These are phyloP conservation scores for Leishmania aethiopica DNA, from an alignment of 208 protist species.

Conservation along the genomic window DNA sequence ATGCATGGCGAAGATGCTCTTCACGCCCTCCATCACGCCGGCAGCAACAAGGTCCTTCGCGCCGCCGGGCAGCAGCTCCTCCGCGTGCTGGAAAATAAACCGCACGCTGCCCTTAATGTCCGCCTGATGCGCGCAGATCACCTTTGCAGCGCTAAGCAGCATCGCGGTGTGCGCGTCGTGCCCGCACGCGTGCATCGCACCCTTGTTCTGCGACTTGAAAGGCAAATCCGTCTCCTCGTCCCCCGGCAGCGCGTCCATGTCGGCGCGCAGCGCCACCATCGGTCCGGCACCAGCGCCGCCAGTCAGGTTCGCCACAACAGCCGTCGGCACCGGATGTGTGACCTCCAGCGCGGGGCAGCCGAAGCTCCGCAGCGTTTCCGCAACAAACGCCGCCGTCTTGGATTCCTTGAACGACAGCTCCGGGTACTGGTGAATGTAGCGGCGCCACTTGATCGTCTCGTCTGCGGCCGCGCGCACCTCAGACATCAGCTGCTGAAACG, in stretches of 20 bases:
- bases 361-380: conserved; percentile 38
- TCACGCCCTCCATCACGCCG: conserved; percentile 58
- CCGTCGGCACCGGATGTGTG: conserved; percentile 42
- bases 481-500: conserved; percentile 32
- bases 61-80: conserved; percentile 66
- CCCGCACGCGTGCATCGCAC: conserved; percentile 77
- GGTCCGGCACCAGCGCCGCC: conserved; percentile 55
- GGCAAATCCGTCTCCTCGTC: conserved; percentile 66
- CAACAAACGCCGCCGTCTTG: conserved; percentile 54
- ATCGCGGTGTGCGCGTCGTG: conserved; percentile 76
- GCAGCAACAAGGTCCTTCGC: conserved; percentile 52
- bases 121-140: conserved; percentile 49
- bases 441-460: conserved; percentile 60
- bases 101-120: conserved; percentile 64
- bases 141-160: conserved; percentile 70
- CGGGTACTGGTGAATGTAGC: conserved; percentile 66
- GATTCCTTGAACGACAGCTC: conserved; percentile 53
- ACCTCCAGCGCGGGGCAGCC: conserved; percentile 40
- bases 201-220: conserved; percentile 58
- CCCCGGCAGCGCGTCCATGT: conserved; percentile 76
- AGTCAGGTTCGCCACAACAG: conserved; percentile 56
- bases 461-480: conserved; percentile 31
- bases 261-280: conserved; percentile 59
- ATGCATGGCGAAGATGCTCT: conserved; percentile 63
- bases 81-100: conserved; percentile 79